Evolutionary conservation across 441 rosid species (phyloP), one percentile per base, ranked within the genome.

Genomic region (Syzygium syzygioides): DNA sequence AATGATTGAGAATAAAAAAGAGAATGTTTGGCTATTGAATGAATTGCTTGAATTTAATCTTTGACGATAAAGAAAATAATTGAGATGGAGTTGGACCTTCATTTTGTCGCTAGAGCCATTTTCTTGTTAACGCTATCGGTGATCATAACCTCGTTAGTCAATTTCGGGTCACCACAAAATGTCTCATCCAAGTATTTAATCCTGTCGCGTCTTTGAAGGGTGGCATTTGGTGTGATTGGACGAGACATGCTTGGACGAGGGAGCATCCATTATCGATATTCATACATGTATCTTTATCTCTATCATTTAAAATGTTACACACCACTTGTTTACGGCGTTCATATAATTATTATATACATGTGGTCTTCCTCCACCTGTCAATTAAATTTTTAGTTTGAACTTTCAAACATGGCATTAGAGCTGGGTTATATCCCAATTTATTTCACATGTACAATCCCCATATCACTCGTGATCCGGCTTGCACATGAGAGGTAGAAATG

Each of bases 341-440:
- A 1, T 60, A 28, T 28, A 6, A 13, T 60, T 4, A 28, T 28
- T 60, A 12, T 60, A 14, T 60, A 60, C 2, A 60, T 0, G 18
- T 14, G 68, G 0, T 60, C 2, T n/a, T 1, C 1, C 34, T 60
- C 30, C 4, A 60, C 1, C 14, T 60, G 10, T 60, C 4, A 6
- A 0, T 14, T 4, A 60, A 14, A 60, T 17, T 28, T 60, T 60
- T 60, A 4, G 0, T 28, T 15, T 3, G 11, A 6, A n/a, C 10
- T 64, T 30, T 64, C 4, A 18, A 64, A 30, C 23, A 15, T 14
- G 1, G 37, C 8, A 64, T 15, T 2, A 8, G 4, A 64, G 20
- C 6, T 7, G 5, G 4, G 9, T 37, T 37, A 25, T 71, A 14
- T 15, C 14, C 11, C 28, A 23, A 13, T 37, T 25, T 20, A 10